Percentiles rank a stretch among this genome's conserved stretches.
Evolutionary conservation across 2,329 filamentous ascomycete genomes (phyloP).

Genomic region (Fusarium falciforme): DNA sequence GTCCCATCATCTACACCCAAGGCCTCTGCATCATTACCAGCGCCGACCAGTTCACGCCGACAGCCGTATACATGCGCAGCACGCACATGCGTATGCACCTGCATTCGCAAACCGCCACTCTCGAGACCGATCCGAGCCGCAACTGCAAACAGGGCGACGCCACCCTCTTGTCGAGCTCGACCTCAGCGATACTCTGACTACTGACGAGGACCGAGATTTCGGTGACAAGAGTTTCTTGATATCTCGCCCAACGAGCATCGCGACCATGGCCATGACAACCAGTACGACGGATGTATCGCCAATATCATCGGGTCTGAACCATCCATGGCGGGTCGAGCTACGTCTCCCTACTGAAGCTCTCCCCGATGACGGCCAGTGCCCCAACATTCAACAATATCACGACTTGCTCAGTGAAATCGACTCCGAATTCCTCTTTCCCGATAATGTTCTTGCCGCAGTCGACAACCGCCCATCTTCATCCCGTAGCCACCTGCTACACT

Average conservation of each 20-base stretch:
- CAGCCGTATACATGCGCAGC: conserved; percentile 27
- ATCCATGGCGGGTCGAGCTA: conserved; percentile 35
- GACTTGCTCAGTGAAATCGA: conserved; percentile 40
- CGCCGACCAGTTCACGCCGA: conserved; percentile 20
- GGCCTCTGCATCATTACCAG: conserved; percentile 35
- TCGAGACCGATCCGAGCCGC: conserved; percentile 27
- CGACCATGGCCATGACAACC: conserved; percentile 34
- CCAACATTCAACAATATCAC: conserved; percentile 30
- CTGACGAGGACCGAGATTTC: conserved; percentile 26
- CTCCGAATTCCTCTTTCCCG: conserved; percentile 35
- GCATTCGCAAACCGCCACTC: conserved; percentile 31
- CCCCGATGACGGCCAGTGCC: conserved; percentile 13
- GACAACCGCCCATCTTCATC: conserved; percentile 45
- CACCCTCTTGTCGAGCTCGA: conserved; percentile 27
- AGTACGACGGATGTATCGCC: conserved; percentile 18
- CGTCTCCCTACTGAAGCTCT: conserved; percentile 24
- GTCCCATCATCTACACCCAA: conserved; percentile 29
- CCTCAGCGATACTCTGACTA: conserved; percentile 14
- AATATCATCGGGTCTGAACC: conserved; percentile 10
- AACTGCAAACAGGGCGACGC: conserved; percentile 23
- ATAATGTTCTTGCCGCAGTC: conserved; percentile 21
- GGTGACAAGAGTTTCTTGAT: conserved; percentile 39
- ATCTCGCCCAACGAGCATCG: conserved; percentile 40
- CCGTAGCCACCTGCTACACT: conserved; percentile 39
- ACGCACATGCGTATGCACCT: conserved; percentile 33